phyloP scores from a whole-genome alignment of 1,284 basidiomycete genomes.

The Trichosporon sp. region DNA sequence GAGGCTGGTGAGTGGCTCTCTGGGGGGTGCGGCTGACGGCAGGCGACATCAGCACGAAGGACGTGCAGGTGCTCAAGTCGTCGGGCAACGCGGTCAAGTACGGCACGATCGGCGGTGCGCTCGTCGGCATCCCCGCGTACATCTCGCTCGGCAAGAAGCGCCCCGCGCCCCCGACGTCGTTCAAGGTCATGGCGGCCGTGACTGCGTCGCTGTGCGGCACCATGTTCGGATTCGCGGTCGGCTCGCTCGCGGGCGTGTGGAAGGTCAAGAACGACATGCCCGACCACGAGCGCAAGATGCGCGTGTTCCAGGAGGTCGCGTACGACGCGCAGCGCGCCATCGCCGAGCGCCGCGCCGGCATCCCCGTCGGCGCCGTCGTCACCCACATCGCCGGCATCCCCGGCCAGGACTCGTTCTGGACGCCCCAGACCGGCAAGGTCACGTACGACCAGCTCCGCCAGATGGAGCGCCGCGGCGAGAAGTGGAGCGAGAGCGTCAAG shows the following conservation, averaged over 20 bases:
- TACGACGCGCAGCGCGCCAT: constrained; percentile 24
- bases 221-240: constrained; percentile 37
- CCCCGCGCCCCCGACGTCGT: constrained; percentile 1
- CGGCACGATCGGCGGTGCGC: constrained; percentile 19
- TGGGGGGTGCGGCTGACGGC: neutral
- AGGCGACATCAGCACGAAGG: constrained; percentile 36
- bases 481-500: neutral
- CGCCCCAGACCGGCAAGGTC: neutral
- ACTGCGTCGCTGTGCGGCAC: constrained; percentile 20
- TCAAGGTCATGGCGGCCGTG: constrained; percentile 11
- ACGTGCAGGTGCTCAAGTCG: constrained; percentile 35
- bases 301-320: constrained; percentile 37
- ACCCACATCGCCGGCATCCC: constrained; percentile 12
- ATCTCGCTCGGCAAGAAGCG: constrained; percentile 11
- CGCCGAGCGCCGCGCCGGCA: constrained; percentile 15
- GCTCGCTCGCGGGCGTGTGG: constrained; percentile 30
- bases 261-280: constrained; percentile 36
- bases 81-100: constrained; percentile 31
- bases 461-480: neutral
- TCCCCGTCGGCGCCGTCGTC: constrained; percentile 15
- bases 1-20: constrained; percentile 25
- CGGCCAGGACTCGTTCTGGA: neutral
- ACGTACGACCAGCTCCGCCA: neutral
- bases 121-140: constrained; percentile 25
- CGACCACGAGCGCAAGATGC: constrained; percentile 36